Evolutionary conservation across 352 stramenopile genomes (phyloP).

Genomic region (Phytophthora constricta): DNA sequence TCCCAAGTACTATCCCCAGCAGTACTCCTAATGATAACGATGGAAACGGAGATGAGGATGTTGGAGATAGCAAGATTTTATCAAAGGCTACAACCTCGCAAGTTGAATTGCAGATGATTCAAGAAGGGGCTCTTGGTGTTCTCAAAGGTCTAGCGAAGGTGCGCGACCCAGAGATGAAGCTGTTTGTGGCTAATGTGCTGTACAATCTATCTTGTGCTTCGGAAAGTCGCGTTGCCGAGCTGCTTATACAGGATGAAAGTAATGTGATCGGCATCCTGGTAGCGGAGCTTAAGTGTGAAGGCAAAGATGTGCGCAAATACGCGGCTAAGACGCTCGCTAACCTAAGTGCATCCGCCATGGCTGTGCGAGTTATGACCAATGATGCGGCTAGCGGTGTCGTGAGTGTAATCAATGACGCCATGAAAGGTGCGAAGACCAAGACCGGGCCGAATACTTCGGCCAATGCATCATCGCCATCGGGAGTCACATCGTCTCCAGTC

Average conservation of each 20-base stretch:
- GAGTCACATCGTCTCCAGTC: slow-evolving; percentile 3
- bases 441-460: slow-evolving; percentile 10
- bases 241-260: slow-evolving; percentile 73
- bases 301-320: slow-evolving; percentile 69
- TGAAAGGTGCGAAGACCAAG: slow-evolving; percentile 64
- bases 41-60: slow-evolving; percentile 6
- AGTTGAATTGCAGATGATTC: slow-evolving; percentile 57
- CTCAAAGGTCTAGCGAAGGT: slow-evolving; percentile 78
- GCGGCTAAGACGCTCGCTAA: slow-evolving; percentile 71
- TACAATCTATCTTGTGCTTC: slow-evolving; percentile 78
- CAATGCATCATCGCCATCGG: not conserved
- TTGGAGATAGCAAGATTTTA: not conserved
- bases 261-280: slow-evolving; percentile 74
- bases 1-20: not conserved
- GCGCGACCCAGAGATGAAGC: slow-evolving; percentile 80
- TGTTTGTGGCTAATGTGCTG: slow-evolving; percentile 85
- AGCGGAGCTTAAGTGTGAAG: slow-evolving; percentile 72
- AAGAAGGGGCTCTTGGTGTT: slow-evolving; percentile 68
- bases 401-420: slow-evolving; percentile 66
- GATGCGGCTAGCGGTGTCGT: slow-evolving; percentile 45
- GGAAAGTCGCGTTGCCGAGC: slow-evolving; percentile 47
- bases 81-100: slow-evolving; percentile 9
- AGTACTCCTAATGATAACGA: not conserved
- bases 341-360: slow-evolving; percentile 53
- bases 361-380: slow-evolving; percentile 71